Conservation (phyloP, 805 yeast species). For the Scheffersomyces coipomensis region DNA sequence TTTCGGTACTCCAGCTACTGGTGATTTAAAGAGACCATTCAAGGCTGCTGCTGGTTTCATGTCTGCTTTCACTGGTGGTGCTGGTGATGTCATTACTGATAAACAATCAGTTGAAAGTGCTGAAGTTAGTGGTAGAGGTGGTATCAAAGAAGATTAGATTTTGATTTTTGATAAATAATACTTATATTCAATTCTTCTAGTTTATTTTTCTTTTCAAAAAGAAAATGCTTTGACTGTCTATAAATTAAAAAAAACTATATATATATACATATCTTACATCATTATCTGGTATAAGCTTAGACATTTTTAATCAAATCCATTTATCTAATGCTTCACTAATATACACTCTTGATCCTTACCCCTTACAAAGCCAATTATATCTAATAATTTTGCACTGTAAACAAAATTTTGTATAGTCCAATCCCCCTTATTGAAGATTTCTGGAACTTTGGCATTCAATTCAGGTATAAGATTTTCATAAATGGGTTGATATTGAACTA, state of each 20-base stretch:
- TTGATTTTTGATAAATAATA: neutral
- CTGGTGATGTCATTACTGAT: constrained; percentile 67
- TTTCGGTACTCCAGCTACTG: constrained; percentile 76
- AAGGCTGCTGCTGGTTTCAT: constrained; percentile 62
- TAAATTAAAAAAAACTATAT: neutral
- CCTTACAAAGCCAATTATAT: constrained; percentile 46
- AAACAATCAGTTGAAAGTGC: constrained; percentile 83
- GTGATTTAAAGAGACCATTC: constrained; percentile 96
- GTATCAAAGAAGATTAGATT: constrained; percentile 82
- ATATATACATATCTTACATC: neutral
- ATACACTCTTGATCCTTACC: constrained; percentile 45
- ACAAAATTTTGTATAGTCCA: constrained; percentile 51
- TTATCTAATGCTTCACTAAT: constrained; percentile 22
- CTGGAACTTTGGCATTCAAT: constrained; percentile 50
- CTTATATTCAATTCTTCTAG: neutral
- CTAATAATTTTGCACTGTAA: constrained; percentile 53
- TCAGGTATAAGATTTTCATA: constrained; percentile 55
- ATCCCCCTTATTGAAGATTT: constrained; percentile 49
- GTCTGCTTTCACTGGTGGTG: constrained; percentile 56
- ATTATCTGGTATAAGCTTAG: no score
- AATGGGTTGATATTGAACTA: constrained; percentile 50
- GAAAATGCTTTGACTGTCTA: neutral
- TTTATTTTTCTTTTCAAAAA: neutral
- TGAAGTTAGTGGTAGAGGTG: constrained; percentile 83
- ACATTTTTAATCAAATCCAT: no score